Evolutionary conservation across 169 alveolate species (phyloP).

Genomic region (Plasmodium inui): DNA sequence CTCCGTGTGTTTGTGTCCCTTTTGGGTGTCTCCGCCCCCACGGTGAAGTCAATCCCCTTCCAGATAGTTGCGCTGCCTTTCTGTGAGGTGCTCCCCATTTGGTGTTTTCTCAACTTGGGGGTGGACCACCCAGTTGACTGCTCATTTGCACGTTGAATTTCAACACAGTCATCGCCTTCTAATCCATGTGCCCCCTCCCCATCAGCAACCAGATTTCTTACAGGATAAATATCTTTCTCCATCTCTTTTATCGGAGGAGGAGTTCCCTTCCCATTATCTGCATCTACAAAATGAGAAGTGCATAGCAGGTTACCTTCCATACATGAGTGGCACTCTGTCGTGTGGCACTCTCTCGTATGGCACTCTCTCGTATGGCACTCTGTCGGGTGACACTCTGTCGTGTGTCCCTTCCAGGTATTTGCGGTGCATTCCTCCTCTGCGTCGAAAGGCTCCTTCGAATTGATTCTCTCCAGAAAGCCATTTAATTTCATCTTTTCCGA

Average conservation of each 20-base stretch:
- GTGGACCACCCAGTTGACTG: background rate
- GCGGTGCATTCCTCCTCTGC: background rate
- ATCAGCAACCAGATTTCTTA: background rate
- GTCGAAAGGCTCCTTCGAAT: background rate
- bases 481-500: constrained; percentile 43
- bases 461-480: background rate
- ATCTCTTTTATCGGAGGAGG: background rate
- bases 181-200: background rate
- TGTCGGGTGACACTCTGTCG: background rate
- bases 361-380: too few relatives aligned
- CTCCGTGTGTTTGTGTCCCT: background rate
- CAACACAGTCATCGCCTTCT: background rate
- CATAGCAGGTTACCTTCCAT: background rate
- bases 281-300: background rate
- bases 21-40: background rate
- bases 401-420: background rate
- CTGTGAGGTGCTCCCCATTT: background rate
- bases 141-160: background rate
- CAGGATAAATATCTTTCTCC: background rate
- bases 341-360: background rate
- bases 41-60: background rate
- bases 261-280: background rate
- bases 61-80: background rate
- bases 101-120: background rate
- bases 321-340: background rate